A percentile compares a stretch with the other conserved stretches of the same genome.
phyloP scores from a whole-genome alignment of 805 yeast species.

The Saccharomycodes ludwigii region DNA sequence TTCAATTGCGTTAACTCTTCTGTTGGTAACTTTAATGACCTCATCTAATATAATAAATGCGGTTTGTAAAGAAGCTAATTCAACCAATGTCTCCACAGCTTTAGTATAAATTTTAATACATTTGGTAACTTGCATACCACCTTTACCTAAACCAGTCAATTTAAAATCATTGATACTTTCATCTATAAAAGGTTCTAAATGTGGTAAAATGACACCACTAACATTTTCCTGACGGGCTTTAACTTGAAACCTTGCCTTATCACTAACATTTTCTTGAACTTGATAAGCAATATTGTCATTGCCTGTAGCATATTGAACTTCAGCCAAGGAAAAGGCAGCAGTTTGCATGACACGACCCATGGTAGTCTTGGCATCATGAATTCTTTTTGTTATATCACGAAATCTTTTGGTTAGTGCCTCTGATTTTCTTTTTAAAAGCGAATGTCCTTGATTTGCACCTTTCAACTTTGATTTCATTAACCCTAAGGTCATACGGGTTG shows the following conservation, averaged over 20 bases:
- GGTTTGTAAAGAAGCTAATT: constrained; percentile 89
- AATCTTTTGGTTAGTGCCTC: constrained; percentile 95
- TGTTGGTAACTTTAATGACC: constrained; percentile 92
- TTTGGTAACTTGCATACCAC: constrained; percentile 95
- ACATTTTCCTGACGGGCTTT: constrained; percentile 92
- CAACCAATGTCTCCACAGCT: constrained; percentile 95
- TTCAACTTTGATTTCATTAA: constrained; percentile 90
- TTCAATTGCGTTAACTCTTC: constrained; percentile 98
- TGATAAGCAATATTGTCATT: constrained; percentile 82
- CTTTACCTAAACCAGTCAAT: constrained; percentile 93
- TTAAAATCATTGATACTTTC: constrained; percentile 86
- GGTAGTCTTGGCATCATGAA: constrained; percentile 89
- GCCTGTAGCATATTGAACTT: constrained; percentile 95
- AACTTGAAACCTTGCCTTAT: constrained; percentile 73
- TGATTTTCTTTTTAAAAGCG: constrained; percentile 84
- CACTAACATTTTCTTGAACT: constrained; percentile 86
- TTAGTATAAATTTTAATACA: constrained; percentile 88
- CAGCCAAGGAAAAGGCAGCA: constrained; percentile 94
- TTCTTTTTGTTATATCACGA: constrained; percentile 87
- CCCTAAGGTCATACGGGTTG: constrained; percentile 95
- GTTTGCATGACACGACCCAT: constrained; percentile 99
- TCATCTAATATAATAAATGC: constrained; percentile 95
- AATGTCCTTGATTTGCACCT: constrained; percentile 96
- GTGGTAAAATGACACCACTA: constrained; percentile 89
- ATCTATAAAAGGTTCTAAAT: constrained; percentile 76